Percentiles rank a stretch among this genome's conserved stretches.
These are phyloP conservation scores for Cyclospora cayetanensis DNA, from an alignment of 169 alveolate genomes.

Conservation along the genomic window DNA sequence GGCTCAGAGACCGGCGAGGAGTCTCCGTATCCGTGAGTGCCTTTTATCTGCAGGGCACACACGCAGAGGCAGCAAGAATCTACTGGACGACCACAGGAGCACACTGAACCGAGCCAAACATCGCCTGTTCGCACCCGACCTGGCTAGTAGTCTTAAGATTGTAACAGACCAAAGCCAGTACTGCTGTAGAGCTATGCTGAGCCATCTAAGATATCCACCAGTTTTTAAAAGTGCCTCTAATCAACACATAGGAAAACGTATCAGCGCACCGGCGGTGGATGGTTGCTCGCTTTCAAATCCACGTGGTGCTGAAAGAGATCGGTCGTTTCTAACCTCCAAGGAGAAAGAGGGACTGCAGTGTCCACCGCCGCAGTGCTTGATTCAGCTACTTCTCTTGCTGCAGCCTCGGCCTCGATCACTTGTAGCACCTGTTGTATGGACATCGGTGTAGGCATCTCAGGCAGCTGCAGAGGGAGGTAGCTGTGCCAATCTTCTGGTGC, in stretches of 20 bases:
- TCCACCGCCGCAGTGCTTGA: not conserved
- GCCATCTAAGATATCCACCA: no score
- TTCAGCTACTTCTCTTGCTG: conserved; percentile 57
- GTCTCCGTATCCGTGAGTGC: no score
- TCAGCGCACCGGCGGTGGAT: not conserved
- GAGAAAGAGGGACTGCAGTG: not conserved
- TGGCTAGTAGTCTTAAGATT: no score
- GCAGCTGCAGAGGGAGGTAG: conserved; percentile 45
- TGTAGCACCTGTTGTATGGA: conserved; percentile 33
- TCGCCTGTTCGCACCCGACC: no score
- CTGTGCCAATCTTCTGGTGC: conserved; percentile 39
- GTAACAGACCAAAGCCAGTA: no score
- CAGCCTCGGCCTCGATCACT: conserved; percentile 27
- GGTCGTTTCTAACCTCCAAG: conserved; percentile 40
- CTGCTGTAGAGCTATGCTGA: no score
- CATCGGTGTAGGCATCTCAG: conserved; percentile 25
- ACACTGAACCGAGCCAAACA: no score
- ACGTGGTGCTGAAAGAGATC: conserved; percentile 36
- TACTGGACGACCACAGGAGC: no score
- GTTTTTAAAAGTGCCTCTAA: no score
- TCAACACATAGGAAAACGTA: no score
- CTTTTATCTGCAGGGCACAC: no score
- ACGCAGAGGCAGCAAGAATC: no score
- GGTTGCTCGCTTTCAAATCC: not conserved
- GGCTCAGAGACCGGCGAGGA: not conserved